Evolutionary conservation across 495 filamentous ascomycete species (phyloP), one percentile per base, ranked within the genome.

Genomic region (Talaromyces proteolyticus): DNA sequence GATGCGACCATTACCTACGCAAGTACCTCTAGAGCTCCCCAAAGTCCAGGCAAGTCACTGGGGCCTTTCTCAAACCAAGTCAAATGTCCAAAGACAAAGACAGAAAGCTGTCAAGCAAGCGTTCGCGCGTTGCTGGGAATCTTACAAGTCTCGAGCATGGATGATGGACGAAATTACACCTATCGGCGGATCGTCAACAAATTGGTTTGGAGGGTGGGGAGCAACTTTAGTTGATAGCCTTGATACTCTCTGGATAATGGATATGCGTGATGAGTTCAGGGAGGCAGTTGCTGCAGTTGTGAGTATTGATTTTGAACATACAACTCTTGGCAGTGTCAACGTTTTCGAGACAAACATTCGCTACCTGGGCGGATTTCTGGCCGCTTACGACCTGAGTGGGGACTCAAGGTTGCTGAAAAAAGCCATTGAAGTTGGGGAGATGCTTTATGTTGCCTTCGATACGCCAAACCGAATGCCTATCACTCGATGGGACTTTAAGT

Each of bases 241-340:
- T 14, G 90, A 95, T 59, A 92, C 88, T 0, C 68, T 95, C 16
- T 92, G 87, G 84, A 91, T 95, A 52, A 91, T 93, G 87, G 89
- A 79, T 6, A 61, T 94, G 60, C 72, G 81, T 52, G 68, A 83
- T 0, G 88, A 93, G 54, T 95, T 95, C 58, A 79, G 89, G 41
- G 81, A 87, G 39, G 89, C 87, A 6, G 76, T 87, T 12, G 63
- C 73, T 22, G 80, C 78, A 3, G 79, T 91, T 25, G 68, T 69
- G 37, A 63, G 80, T 34, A 87, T 93, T 49, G 85, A 92, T 58
- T 94, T 94, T 50, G 87, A 82, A 6, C 84, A 80, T 8, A 79
- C 71, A 14, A n/a, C 34, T 56, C 18, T 47, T 42, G 11, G 54
- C 45, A 2, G 44, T 49, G 14, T 57, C 53, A 20, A 56, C 57